Base-by-base conservation (phyloP, 2,329 filamentous ascomycete genomes). In the Colletotrichum chrysophilum region DNA sequence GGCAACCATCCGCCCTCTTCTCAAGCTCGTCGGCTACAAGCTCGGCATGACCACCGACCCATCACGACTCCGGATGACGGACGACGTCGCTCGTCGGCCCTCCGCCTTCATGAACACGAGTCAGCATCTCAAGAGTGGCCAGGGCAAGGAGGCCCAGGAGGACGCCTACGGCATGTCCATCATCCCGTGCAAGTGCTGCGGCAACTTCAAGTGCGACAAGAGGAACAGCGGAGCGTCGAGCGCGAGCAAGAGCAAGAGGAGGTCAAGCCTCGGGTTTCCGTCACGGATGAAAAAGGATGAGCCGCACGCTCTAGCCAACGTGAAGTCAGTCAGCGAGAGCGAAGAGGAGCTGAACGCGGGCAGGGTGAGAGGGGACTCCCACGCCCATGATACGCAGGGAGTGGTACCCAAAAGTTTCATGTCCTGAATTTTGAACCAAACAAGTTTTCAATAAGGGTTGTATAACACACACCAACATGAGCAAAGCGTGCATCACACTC, bases 1-100 rank as follows among this genome's bases (percentile, higher is more conserved):
- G 8, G 86, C 87, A 7, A 89, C 88, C 0, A 81, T 89, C 7
- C 85, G 87, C 1, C 88, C 88, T 0, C 82, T 90, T 2, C 71
- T 85, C 75, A 84, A 84, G 70, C 36, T 78, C 30, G 60, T 87
- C 56, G 81, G 79, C 67, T 80, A 79, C 66, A 82, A 79, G 70
- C 75, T 88, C 60, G 82, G 82, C 66, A 70, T 83, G 21, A 70
- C 65, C 7, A 74, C 61, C 4, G 38, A 64, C 26, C 69, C 73
- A 4, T 75, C 43, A 5, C 64, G 69, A 1, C 28, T 67, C 18
- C 73, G 62, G 5, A 26, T 48, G 18, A 72, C 73, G 18, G 73
- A 75, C 10, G 69, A 72, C 30, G 12, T 43, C 4, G 10, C 38
- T 7, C 30, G 56, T 1, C 56, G 64, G 7, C 70, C 73, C 8